Evolutionary conservation across 1,139 yeast genomes (phyloP).

Genomic region (Geotrichum klebahnii): DNA sequence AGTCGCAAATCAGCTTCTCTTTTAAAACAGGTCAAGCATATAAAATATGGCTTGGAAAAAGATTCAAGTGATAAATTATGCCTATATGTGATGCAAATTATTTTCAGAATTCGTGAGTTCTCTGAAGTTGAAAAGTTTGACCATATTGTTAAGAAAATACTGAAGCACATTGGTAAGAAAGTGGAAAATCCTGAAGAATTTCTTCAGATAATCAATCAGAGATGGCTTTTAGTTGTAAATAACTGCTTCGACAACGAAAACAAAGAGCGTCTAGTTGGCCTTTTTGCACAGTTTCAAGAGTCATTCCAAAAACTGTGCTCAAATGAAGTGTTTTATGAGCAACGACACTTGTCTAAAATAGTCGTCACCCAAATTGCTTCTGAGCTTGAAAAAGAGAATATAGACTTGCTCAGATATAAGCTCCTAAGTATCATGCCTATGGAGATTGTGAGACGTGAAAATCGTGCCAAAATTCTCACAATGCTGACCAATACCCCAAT

Average conservation of each 20-base stretch:
- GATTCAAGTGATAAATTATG: slow-evolving; percentile 20
- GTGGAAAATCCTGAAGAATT: slow-evolving; percentile 18
- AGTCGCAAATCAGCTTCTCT: slow-evolving; percentile 11
- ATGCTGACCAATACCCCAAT: slow-evolving; percentile 7
- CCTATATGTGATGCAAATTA: slow-evolving; percentile 23
- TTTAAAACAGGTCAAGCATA: slow-evolving; percentile 20
- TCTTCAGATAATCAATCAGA: slow-evolving; percentile 24
- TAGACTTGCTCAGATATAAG: slow-evolving; percentile 11
- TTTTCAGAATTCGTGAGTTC: slow-evolving; percentile 29
- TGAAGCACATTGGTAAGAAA: slow-evolving; percentile 23
- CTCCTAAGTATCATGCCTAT: slow-evolving; percentile 21
- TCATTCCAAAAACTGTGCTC: slow-evolving; percentile 23
- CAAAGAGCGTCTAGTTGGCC: slow-evolving; percentile 21
- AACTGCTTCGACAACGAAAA: slow-evolving; percentile 24
- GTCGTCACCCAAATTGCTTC: slow-evolving; percentile 21
- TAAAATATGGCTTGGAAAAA: slow-evolving; percentile 17
- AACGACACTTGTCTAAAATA: slow-evolving; percentile 22
- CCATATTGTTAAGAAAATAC: slow-evolving; percentile 22
- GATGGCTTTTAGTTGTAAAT: slow-evolving; percentile 32
- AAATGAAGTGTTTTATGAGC: slow-evolving; percentile 29
- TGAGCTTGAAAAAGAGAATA: slow-evolving; percentile 3
- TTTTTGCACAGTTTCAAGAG: slow-evolving; percentile 23
- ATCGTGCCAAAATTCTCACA: slow-evolving; percentile 15
- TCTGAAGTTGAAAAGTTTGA: slow-evolving; percentile 24
- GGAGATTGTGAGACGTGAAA: slow-evolving; percentile 18